A percentile compares a stretch with the other conserved stretches of the same genome.
phyloP scores from a whole-genome alignment of 768 basidiomycete genomes.

The Kwoniella europaea region DNA sequence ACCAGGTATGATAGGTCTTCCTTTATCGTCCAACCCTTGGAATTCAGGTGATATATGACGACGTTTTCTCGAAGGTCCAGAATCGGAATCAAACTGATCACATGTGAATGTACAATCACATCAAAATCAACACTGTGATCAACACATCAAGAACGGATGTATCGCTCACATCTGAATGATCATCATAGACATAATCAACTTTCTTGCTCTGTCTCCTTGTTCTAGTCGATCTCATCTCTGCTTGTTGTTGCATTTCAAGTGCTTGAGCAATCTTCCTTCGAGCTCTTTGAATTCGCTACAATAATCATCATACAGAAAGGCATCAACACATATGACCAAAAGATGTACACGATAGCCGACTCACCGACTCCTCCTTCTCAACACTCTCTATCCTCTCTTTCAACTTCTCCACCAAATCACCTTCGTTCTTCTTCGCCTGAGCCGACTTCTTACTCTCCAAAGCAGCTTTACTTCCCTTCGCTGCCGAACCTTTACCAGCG shows the following conservation, averaged over 20 bases:
- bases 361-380: slow-evolving; percentile 51
- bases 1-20: slow-evolving; percentile 39
- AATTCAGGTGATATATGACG: slow-evolving; percentile 3
- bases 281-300: slow-evolving; percentile 42
- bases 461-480: slow-evolving; percentile 15
- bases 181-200: slow-evolving; percentile 46
- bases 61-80: slow-evolving; percentile 21
- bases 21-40: slow-evolving; percentile 14
- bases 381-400: slow-evolving; percentile 33
- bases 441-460: slow-evolving; percentile 19
- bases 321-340: background rate
- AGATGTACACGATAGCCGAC: slow-evolving; percentile 5
- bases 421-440: slow-evolving; percentile 45
- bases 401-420: slow-evolving; percentile 31
- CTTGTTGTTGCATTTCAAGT: slow-evolving; percentile 31
- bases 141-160: no score
- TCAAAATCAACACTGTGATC: no score
- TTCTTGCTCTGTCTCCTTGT: slow-evolving; percentile 41
- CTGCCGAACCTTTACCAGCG: background rate
- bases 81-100: slow-evolving; percentile 16
- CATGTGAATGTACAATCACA: no score
- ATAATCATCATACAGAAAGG: background rate
- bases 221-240: slow-evolving; percentile 44
- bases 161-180: slow-evolving; percentile 28
- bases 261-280: slow-evolving; percentile 35